Evolutionary conservation across 306 rosid genomes (phyloP).

Genomic region (Aeschynomene evenia): DNA sequence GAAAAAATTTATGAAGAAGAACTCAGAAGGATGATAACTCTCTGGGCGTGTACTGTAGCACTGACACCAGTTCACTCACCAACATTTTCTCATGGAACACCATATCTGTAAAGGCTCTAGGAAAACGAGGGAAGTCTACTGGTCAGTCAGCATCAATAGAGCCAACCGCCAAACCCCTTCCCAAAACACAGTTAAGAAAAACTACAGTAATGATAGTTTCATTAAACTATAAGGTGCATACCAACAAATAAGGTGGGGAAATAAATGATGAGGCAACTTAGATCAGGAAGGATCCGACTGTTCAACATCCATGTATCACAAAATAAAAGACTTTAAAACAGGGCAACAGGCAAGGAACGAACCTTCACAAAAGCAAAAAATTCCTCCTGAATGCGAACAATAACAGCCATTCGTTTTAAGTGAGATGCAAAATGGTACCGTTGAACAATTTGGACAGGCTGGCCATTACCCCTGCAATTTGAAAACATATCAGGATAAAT

Average conservation of each 20-base stretch:
- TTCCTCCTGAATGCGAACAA: conserved; percentile 90
- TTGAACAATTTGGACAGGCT: conserved; percentile 91
- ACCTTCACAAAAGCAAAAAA: conserved; percentile 97
- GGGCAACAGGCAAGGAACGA: conserved; percentile 24
- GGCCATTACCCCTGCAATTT: conserved; percentile 76
- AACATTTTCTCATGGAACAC: neutral
- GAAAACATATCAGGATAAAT: conserved; percentile 10
- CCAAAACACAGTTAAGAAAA: neutral
- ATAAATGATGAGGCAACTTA: conserved; percentile 6
- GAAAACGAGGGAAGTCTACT: neutral
- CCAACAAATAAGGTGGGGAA: neutral
- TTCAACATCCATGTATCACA: conserved; percentile 21
- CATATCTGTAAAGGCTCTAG: conserved; percentile 11
- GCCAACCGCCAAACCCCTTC: neutral
- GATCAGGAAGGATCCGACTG: neutral
- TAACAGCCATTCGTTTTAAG: conserved; percentile 93
- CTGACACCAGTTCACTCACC: neutral
- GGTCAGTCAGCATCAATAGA: conserved; percentile 7
- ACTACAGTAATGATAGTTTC: conserved; percentile 1
- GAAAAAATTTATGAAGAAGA: neutral
- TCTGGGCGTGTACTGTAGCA: neutral
- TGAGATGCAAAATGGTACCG: conserved; percentile 96
- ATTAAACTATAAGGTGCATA: neutral
- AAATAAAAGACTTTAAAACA: neutral
- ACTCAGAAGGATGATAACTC: neutral